Evolutionary conservation across 768 basidiomycete genomes (phyloP).

Genomic region (Grammothele lineata): DNA sequence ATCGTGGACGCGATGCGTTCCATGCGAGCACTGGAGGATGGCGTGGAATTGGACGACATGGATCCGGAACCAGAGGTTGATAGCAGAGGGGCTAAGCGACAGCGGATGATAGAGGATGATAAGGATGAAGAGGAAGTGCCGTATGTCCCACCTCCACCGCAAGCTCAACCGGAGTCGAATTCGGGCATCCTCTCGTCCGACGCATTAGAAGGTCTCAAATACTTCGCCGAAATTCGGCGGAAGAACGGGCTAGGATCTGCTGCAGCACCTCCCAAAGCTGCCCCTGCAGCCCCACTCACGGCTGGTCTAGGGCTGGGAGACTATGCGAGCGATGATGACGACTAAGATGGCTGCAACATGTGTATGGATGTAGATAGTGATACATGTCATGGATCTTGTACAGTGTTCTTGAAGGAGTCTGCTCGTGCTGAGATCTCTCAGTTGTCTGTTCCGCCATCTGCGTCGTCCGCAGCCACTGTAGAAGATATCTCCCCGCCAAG

Average conservation of each 20-base stretch:
- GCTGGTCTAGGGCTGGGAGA: conserved; percentile 61
- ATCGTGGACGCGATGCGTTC: conserved; percentile 87
- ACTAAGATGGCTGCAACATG: conserved; percentile 19
- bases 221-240: conserved; percentile 84
- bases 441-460: conserved; percentile 18
- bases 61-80: conserved; percentile 34
- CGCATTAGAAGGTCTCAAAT: conserved; percentile 85
- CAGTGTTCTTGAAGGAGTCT: no score
- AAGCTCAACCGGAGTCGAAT: conserved; percentile 32
- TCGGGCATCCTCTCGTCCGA: conserved; percentile 74
- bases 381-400: conserved; percentile 5
- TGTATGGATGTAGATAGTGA: conserved; percentile 9
- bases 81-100: conserved; percentile 34
- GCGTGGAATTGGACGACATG: conserved; percentile 37
- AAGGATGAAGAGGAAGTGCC: conserved; percentile 4
- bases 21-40: conserved; percentile 87
- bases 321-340: conserved; percentile 76
- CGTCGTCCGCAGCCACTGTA: conserved; percentile 27
- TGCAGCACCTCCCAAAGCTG: conserved; percentile 20
- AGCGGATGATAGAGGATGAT: conserved; percentile 26
- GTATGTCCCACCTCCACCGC: conserved; percentile 23
- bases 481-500: conserved; percentile 26
- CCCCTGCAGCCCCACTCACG: conserved; percentile 30
- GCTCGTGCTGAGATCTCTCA: no score
- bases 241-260: conserved; percentile 41